phyloP scores from a whole-genome alignment of 441 rosid genomes.

The Bruguiera hainesii region DNA sequence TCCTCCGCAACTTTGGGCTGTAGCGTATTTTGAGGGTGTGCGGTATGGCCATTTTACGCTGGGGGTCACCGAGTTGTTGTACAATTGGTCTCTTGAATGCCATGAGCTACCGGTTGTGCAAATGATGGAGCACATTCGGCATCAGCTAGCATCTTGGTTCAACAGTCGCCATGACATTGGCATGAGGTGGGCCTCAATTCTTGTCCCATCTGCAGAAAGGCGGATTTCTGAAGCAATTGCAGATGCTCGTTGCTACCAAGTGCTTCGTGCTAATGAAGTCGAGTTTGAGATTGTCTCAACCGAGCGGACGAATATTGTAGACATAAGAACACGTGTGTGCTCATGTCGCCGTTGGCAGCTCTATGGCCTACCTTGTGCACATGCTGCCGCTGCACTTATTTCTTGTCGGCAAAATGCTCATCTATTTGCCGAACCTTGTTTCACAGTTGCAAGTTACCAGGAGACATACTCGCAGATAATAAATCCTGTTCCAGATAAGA shows the following conservation, averaged over 20 bases:
- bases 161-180: constrained; percentile 58
- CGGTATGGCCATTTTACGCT: constrained; percentile 80
- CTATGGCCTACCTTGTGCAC: constrained; percentile 89
- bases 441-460: constrained; percentile 62
- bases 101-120: constrained; percentile 93
- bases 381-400: constrained; percentile 89
- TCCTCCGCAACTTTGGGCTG: constrained; percentile 84
- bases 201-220: constrained; percentile 89
- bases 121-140: constrained; percentile 87
- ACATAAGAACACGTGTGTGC: constrained; percentile 68
- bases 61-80: constrained; percentile 77
- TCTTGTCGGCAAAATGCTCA: constrained; percentile 84
- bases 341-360: constrained; percentile 95
- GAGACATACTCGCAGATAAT: constrained; percentile 75
- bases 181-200: constrained; percentile 78
- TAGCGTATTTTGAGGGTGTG: constrained; percentile 80
- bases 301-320: constrained; percentile 90
- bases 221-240: constrained; percentile 70
- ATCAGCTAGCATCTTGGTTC: constrained; percentile 61
- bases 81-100: constrained; percentile 92
- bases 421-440: constrained; percentile 78
- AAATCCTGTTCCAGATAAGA: constrained; percentile 60
- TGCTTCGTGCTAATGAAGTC: constrained; percentile 85
- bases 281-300: constrained; percentile 96
- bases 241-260: constrained; percentile 91